These are phyloP conservation scores for Gonapodya sp. DNA, from an alignment of 192 early-diverging fungal species.

Conservation along the genomic window DNA sequence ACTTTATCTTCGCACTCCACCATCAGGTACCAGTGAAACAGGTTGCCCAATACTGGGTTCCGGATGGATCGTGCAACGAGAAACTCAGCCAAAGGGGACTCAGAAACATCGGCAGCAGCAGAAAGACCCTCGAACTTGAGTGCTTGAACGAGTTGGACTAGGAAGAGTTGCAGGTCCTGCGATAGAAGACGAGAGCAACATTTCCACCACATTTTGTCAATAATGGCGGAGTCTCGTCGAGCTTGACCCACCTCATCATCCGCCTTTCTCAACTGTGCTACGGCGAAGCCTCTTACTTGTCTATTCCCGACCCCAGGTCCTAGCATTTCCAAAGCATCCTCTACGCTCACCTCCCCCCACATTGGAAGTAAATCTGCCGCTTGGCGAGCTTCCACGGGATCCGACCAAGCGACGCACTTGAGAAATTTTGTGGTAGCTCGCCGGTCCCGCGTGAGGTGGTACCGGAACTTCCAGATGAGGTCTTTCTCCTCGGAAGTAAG, in stretches of 20 bases:
- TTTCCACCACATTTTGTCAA: neutral
- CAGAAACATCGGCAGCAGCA: conserved; percentile 9
- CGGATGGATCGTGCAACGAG: conserved; percentile 76
- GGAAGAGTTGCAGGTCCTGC: conserved; percentile 84
- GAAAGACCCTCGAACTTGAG: conserved; percentile 83
- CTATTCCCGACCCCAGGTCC: conserved; percentile 77
- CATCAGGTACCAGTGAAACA: conserved; percentile 95
- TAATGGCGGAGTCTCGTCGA: neutral
- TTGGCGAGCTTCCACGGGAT: conserved; percentile 81
- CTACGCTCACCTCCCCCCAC: conserved; percentile 89
- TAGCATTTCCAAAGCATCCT: conserved; percentile 91
- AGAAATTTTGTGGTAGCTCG: conserved; percentile 96
- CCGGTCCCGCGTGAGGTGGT: conserved; percentile 76
- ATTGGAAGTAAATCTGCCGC: conserved; percentile 74
- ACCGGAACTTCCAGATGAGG: conserved; percentile 96
- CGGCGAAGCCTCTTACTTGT: conserved; percentile 78
- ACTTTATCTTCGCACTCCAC: conserved; percentile 86
- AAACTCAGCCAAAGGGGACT: conserved; percentile 67
- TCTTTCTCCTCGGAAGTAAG: conserved; percentile 85
- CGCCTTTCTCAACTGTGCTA: conserved; percentile 74
- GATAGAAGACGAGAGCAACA: neutral
- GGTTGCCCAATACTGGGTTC: conserved; percentile 82
- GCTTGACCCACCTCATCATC: conserved; percentile 67
- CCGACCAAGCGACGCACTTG: conserved; percentile 91
- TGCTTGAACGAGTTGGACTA: conserved; percentile 96